These are phyloP conservation scores for Pseudocercospora crystallina DNA, from an alignment of 2,329 filamentous ascomycete genomes.

Conservation along the genomic window DNA sequence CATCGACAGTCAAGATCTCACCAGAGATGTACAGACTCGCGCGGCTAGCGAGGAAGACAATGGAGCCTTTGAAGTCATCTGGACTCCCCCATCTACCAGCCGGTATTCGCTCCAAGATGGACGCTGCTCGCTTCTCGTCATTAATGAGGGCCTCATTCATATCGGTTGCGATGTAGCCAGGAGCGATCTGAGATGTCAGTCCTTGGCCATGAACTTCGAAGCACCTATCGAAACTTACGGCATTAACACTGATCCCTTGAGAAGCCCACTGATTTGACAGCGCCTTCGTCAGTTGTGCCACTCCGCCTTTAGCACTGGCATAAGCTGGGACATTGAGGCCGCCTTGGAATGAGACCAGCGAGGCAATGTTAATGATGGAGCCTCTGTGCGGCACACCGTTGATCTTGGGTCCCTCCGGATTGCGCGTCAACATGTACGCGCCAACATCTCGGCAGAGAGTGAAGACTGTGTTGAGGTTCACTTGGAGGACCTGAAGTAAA, in stretches of 20 bases:
- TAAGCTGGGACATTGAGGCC: constrained; percentile 86
- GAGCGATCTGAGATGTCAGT: constrained; percentile 59
- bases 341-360: constrained; percentile 78
- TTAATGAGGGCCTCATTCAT: constrained; percentile 84
- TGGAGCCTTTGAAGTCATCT: constrained; percentile 82
- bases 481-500: constrained; percentile 57
- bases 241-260: constrained; percentile 78
- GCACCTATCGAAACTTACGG: constrained; percentile 31
- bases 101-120: constrained; percentile 77
- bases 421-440: constrained; percentile 69
- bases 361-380: constrained; percentile 79
- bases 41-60: constrained; percentile 72
- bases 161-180: constrained; percentile 84
- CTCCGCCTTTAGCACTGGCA: constrained; percentile 78
- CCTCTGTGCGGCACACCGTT: constrained; percentile 57
- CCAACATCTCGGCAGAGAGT: constrained; percentile 75
- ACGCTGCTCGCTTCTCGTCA: constrained; percentile 65
- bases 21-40: constrained; percentile 78
- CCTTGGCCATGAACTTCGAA: neutral
- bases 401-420: constrained; percentile 31
- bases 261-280: constrained; percentile 81
- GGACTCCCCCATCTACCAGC: constrained; percentile 78
- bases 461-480: constrained; percentile 82
- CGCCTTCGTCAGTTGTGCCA: constrained; percentile 80
- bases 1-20: constrained; percentile 79